These are phyloP conservation scores for Diaporthe sp. DNA, from an alignment of 2,329 filamentous ascomycete genomes.

Conservation along the genomic window DNA sequence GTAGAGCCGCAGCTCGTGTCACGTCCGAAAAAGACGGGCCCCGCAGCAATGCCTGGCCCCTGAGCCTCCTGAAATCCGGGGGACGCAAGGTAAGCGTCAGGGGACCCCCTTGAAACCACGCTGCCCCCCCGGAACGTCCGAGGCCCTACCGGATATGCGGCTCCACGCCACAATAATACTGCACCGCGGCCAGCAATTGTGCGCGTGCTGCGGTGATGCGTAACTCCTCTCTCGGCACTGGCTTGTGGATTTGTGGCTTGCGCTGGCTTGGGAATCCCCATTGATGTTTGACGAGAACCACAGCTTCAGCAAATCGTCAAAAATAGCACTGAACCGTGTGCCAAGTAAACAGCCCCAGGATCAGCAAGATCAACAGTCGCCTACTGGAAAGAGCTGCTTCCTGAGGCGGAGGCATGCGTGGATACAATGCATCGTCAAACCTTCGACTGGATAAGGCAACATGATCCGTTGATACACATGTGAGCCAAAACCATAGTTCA, in stretches of 20 bases:
- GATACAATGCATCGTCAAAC: constrained; percentile 23
- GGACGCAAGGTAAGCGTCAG: constrained; percentile 21
- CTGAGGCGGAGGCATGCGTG: constrained; percentile 3
- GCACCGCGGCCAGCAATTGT: not conserved
- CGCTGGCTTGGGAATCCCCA: not conserved
- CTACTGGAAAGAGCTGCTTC: not conserved
- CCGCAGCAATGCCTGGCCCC: constrained; percentile 2
- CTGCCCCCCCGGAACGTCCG: constrained; percentile 13
- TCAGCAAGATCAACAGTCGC: constrained; percentile 19
- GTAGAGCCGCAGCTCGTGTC: constrained; percentile 15
- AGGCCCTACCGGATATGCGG: constrained; percentile 11
- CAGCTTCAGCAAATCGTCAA: not conserved
- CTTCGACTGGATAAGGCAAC: not conserved
- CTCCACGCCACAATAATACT: constrained; percentile 2
- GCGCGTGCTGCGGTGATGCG: not conserved
- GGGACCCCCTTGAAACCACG: constrained; percentile 29
- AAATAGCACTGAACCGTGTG: not conserved
- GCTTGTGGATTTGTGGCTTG: not conserved
- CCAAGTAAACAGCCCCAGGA: not conserved
- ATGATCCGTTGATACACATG: not conserved
- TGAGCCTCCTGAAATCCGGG: constrained; percentile 29
- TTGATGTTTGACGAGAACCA: constrained; percentile 4
- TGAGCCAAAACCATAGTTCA: not conserved
- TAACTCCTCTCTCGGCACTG: not conserved
- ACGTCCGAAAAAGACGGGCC: not conserved